Percentiles rank a stretch among this genome's conserved stretches.
These are phyloP conservation scores for Saxophila tyrrhenica DNA, from an alignment of 495 filamentous ascomycete genomes.

Conservation along the genomic window DNA sequence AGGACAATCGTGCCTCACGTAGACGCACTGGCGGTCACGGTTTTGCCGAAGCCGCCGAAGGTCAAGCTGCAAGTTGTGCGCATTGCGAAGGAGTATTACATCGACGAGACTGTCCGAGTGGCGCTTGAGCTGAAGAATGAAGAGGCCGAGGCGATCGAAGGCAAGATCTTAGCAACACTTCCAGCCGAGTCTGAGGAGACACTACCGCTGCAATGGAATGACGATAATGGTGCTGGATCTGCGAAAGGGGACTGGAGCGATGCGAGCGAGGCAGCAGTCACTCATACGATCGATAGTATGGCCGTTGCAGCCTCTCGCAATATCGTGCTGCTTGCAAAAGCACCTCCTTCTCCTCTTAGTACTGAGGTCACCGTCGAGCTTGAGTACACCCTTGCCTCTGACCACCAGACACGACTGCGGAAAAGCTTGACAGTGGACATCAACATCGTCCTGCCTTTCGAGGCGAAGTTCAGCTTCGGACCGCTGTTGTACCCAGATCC, in stretches of 20 bases:
- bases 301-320: not conserved
- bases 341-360: constrained; percentile 40
- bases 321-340: constrained; percentile 10
- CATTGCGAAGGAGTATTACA: constrained; percentile 62
- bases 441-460: constrained; percentile 68
- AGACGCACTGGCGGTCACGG: constrained; percentile 44
- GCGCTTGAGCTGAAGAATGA: constrained; percentile 63
- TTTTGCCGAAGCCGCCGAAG: constrained; percentile 86
- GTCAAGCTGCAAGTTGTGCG: constrained; percentile 58
- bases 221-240: not conserved
- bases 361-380: constrained; percentile 62
- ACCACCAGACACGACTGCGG: constrained; percentile 71
- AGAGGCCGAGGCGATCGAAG: constrained; percentile 57
- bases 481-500: constrained; percentile 62
- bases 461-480: constrained; percentile 73
- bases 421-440: constrained; percentile 57
- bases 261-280: not conserved
- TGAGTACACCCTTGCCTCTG: constrained; percentile 65
- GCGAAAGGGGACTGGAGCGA: not conserved
- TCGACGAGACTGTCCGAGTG: constrained; percentile 60
- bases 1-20: constrained; percentile 37
- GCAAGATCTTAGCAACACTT: not conserved
- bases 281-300: not conserved
- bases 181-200: not conserved
- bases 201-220: not conserved